phyloP scores from a whole-genome alignment of 2,329 filamentous ascomycete genomes.

The Trichophyton schoenleinii region DNA sequence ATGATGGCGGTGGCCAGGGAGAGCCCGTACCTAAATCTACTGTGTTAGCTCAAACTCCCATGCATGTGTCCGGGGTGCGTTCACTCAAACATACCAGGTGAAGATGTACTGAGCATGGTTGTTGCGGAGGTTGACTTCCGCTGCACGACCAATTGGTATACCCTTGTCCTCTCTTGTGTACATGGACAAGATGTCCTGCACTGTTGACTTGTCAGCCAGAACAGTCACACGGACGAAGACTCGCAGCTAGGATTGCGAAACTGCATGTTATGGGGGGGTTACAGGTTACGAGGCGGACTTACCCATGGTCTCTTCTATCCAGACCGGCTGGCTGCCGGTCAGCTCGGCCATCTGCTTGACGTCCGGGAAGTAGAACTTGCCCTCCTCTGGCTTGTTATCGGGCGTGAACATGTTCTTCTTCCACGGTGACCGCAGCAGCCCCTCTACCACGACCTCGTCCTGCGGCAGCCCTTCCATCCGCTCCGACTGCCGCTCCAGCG shows the following conservation, averaged over 20 bases:
- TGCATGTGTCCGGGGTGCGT: not conserved
- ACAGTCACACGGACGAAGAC: not conserved
- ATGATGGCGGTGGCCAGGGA: slow-evolving; percentile 79
- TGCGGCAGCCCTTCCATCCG: slow-evolving; percentile 53
- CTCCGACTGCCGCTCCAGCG: slow-evolving; percentile 50
- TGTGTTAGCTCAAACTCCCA: not conserved
- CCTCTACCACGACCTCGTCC: slow-evolving; percentile 67
- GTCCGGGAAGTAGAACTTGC: slow-evolving; percentile 91
- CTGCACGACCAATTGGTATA: slow-evolving; percentile 73
- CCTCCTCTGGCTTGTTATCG: slow-evolving; percentile 67
- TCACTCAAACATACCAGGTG: slow-evolving; percentile 61
- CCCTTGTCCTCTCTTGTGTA: slow-evolving; percentile 67
- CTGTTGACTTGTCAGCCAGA: slow-evolving; percentile 31
- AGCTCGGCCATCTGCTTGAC: slow-evolving; percentile 79
- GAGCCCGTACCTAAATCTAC: slow-evolving; percentile 62
- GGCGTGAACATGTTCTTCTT: slow-evolving; percentile 98
- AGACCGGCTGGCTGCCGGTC: slow-evolving; percentile 74
- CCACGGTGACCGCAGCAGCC: slow-evolving; percentile 75
- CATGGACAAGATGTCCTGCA: slow-evolving; percentile 63
- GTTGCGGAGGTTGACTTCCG: slow-evolving; percentile 87
- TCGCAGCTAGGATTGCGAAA: not conserved
- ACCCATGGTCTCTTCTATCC: slow-evolving; percentile 96
- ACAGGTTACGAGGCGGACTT: slow-evolving; percentile 17
- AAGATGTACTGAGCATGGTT: slow-evolving; percentile 98
- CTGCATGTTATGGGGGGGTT: too few relatives aligned